Evolutionary conservation across 805 yeast genomes (phyloP).

Genomic region (Diddensiella transvaalensis): DNA sequence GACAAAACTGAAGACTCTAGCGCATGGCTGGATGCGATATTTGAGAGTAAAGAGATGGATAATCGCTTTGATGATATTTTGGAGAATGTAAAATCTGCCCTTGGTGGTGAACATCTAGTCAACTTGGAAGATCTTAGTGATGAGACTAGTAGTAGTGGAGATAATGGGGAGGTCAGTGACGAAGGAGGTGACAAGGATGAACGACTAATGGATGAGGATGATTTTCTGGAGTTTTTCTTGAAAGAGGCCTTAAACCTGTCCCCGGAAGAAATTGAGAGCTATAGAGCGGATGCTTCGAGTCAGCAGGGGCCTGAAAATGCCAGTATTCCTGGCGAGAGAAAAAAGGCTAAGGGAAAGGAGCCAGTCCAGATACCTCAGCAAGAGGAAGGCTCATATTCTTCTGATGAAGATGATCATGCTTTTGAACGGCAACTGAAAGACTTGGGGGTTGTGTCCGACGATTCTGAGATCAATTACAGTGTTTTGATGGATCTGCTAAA

Average conservation of each 20-base stretch:
- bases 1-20: conserved; percentile 21
- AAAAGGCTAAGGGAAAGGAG: not conserved
- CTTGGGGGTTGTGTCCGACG: conserved; percentile 17
- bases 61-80: conserved; percentile 15
- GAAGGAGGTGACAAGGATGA: conserved; percentile 23
- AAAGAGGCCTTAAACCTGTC: conserved; percentile 50
- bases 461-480: conserved; percentile 8
- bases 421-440: conserved; percentile 15
- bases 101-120: not conserved
- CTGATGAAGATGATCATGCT: conserved; percentile 26
- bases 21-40: conserved; percentile 23
- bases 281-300: conserved; percentile 27
- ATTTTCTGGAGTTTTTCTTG: conserved; percentile 62
- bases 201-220: conserved; percentile 58
- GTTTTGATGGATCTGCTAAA: conserved; percentile 30
- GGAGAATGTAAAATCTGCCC: conserved; percentile 11
- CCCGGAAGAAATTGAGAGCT: conserved; percentile 43
- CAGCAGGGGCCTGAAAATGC: not conserved
- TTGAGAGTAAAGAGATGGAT: conserved; percentile 5
- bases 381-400: too few species aligned
- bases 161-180: conserved; percentile 23
- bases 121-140: conserved; percentile 11
- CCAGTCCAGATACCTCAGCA: too few species aligned
- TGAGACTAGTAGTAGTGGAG: conserved; percentile 22
- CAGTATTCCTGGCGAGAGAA: not conserved